These are phyloP conservation scores for Calonectria leucothoes DNA, from an alignment of 2,329 filamentous ascomycete genomes.

Conservation along the genomic window DNA sequence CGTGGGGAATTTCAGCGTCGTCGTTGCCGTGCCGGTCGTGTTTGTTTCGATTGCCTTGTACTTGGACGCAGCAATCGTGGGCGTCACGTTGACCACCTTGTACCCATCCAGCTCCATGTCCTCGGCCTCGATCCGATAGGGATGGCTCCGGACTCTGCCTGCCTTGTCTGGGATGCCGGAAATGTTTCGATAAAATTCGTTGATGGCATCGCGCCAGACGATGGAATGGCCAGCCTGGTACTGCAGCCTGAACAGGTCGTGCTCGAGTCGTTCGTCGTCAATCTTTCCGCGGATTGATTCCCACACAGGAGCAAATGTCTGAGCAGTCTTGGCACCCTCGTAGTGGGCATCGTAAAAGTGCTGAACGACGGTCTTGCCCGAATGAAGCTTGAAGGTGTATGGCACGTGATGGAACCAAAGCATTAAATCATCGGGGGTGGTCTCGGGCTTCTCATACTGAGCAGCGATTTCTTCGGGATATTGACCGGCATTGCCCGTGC, in stretches of 20 bases:
- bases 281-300: slow-evolving; percentile 64
- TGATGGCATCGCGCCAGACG: slow-evolving; percentile 77
- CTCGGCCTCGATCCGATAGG: slow-evolving; percentile 77
- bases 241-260: slow-evolving; percentile 67
- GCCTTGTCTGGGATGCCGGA: slow-evolving; percentile 69
- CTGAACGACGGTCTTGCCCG: slow-evolving; percentile 75
- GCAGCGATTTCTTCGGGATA: slow-evolving; percentile 71
- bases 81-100: slow-evolving; percentile 61
- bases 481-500: slow-evolving; percentile 73
- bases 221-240: slow-evolving; percentile 78
- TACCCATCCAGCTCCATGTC: slow-evolving; percentile 72
- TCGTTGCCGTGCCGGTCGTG: slow-evolving; percentile 2
- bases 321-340: slow-evolving; percentile 67
- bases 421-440: slow-evolving; percentile 75
- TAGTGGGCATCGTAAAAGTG: slow-evolving; percentile 76
- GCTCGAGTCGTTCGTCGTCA: slow-evolving; percentile 69
- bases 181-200: slow-evolving; percentile 67
- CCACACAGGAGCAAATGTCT: slow-evolving; percentile 68
- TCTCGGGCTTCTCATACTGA: slow-evolving; percentile 69
- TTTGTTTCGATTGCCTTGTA: slow-evolving; percentile 40
- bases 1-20: background rate
- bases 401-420: slow-evolving; percentile 82
- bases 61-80: slow-evolving; percentile 70
- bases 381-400: slow-evolving; percentile 72
- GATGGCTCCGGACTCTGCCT: slow-evolving; percentile 69